phyloP scores from a whole-genome alignment of 192 early-diverging fungal genomes.

The Umbelopsis sp. region DNA sequence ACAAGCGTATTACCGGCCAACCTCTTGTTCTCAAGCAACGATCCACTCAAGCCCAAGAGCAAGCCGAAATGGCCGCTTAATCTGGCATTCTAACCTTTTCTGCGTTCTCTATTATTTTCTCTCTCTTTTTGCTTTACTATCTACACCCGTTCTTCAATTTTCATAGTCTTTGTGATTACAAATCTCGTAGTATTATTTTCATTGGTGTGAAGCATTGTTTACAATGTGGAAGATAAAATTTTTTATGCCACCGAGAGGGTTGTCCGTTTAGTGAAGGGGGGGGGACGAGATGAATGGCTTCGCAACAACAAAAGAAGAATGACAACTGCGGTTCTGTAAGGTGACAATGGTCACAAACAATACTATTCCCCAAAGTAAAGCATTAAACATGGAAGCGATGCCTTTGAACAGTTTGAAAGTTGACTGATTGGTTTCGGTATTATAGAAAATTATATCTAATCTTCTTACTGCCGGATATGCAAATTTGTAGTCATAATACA shows the following conservation, averaged over 20 bases:
- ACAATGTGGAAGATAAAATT: background rate
- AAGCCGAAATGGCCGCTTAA: conserved; percentile 10
- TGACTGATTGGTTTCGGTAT: no score
- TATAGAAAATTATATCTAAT: background rate
- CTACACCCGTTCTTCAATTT: background rate
- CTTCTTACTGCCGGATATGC: background rate
- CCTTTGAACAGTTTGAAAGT: no score
- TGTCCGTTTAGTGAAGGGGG: no score
- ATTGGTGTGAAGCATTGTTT: background rate
- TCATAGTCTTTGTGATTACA: conserved; percentile 4
- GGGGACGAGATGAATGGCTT: no score
- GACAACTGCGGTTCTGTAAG: no score
- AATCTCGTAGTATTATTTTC: background rate
- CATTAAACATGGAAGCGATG: no score
- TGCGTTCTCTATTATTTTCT: no score
- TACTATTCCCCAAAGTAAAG: no score
- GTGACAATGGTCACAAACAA: no score
- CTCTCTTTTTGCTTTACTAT: background rate
- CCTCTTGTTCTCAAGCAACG: conserved; percentile 79
- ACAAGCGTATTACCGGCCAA: conserved; percentile 78
- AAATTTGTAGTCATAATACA: no score
- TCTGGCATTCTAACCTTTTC: background rate
- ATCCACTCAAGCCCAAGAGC: conserved; percentile 51
- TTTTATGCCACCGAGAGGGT: no score
- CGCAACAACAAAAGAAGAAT: no score